Conservation (phyloP, 352 stramenopile genomes). For the Globisporangium perplexum region DNA sequence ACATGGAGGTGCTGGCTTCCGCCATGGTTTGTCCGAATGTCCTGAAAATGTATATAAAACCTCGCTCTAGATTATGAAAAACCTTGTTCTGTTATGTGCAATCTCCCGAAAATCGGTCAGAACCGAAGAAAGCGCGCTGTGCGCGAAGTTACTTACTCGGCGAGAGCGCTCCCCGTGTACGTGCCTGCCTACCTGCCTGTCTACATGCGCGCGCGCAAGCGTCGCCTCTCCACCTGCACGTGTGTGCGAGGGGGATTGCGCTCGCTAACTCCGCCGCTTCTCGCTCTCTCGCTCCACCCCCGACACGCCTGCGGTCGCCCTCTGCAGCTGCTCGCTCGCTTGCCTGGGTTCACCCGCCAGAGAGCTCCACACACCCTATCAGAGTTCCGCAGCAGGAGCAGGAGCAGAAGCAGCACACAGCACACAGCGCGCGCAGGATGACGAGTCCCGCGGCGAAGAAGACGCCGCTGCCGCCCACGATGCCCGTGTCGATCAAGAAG, state of each 20-base stretch:
- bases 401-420: too few species aligned
- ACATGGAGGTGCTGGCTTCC: too few species aligned
- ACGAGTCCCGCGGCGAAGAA: constrained; percentile 29
- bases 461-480: constrained; percentile 43
- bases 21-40: too few species aligned
- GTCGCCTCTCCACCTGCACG: background rate
- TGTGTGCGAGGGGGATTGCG: background rate
- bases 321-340: background rate
- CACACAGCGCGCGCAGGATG: too few species aligned
- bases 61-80: too few species aligned
- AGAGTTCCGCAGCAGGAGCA: constrained; percentile 1
- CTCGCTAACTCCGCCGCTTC: background rate
- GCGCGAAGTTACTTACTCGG: too few species aligned
- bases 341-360: background rate
- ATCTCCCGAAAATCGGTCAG: background rate
- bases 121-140: background rate
- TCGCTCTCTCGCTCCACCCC: background rate
- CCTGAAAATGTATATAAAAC: too few species aligned
- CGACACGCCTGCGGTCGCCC: background rate
- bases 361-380: background rate
- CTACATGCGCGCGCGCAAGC: background rate
- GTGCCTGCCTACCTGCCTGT: background rate
- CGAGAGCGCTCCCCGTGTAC: background rate
- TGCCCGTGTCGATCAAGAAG: constrained; percentile 69
- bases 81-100: too few species aligned